Conservation (phyloP, 257 asterid genomes). For the Solanum gracilifrons region DNA sequence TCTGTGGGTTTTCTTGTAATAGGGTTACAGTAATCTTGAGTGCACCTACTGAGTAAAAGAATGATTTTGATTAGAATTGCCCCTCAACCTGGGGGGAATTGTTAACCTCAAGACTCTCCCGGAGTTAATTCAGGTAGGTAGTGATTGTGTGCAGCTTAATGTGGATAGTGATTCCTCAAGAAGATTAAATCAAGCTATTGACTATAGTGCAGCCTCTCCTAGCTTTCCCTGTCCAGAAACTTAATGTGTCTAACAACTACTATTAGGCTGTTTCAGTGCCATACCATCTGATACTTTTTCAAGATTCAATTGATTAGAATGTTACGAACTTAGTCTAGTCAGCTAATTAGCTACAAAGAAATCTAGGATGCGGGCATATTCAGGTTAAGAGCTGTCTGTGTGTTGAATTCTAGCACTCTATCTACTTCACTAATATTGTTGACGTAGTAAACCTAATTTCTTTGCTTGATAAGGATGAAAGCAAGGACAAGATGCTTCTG, state of each 20-base stretch:
- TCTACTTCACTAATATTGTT: not conserved
- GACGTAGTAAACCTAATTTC: conserved; percentile 8
- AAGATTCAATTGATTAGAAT: not conserved
- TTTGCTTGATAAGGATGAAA: conserved; percentile 50
- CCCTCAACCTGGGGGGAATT: not conserved
- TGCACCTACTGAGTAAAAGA: not conserved
- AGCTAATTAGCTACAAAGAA: not conserved
- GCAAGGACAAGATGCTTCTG: conserved; percentile 59
- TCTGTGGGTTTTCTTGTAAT: not conserved
- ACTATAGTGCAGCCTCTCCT: not conserved
- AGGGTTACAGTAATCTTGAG: not conserved
- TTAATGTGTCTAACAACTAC: not conserved
- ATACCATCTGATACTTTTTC: not conserved
- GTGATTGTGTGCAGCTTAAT: not conserved
- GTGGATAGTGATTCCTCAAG: not conserved
- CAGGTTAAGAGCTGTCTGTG: not conserved
- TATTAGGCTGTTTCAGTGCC: not conserved
- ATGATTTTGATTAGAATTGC: not conserved
- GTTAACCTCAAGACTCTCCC: not conserved
- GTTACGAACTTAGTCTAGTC: not conserved
- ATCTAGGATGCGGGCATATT: not conserved
- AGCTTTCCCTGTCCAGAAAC: not conserved
- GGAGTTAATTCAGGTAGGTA: not conserved
- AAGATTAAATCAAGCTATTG: not conserved
- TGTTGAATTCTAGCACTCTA: not conserved